Conservation (phyloP, 768 basidiomycete species). For the Auriculariales sp. region DNA sequence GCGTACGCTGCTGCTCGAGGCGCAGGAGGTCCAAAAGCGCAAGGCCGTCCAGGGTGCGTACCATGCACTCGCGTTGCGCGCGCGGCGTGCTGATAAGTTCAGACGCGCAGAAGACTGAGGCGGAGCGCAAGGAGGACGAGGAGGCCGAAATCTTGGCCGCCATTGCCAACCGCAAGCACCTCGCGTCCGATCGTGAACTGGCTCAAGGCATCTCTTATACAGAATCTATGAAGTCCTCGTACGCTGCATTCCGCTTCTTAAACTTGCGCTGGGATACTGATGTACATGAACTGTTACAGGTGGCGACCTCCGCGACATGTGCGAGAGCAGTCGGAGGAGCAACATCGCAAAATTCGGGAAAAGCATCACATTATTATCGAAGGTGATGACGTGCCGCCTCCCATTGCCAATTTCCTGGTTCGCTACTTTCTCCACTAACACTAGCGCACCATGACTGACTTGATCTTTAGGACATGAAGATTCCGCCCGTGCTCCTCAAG, state of each 20-base stretch:
- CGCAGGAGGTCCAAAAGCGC: conserved; percentile 82
- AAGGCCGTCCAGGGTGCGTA: conserved; percentile 66
- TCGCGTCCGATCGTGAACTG: conserved; percentile 85
- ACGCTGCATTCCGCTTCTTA: too few species aligned
- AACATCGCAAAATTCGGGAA: conserved; percentile 64
- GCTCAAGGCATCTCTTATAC: conserved; percentile 88
- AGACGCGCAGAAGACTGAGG: conserved; percentile 81
- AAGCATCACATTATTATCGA: conserved; percentile 93
- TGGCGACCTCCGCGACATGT: conserved; percentile 85
- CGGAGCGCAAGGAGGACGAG: conserved; percentile 73
- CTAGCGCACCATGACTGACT: neutral
- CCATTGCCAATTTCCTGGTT: conserved; percentile 79
- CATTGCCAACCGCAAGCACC: conserved; percentile 77
- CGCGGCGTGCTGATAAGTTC: neutral
- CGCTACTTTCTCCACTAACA: conserved; percentile 2
- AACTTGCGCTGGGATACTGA: neutral
- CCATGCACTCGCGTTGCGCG: neutral
- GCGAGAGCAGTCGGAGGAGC: conserved; percentile 48
- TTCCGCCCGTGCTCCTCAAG: conserved; percentile 74
- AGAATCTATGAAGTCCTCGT: conserved; percentile 75
- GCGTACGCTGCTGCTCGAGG: conserved; percentile 78
- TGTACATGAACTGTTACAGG: conserved; percentile 22
- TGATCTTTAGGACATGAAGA: conserved; percentile 79
- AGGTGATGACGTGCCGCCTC: conserved; percentile 85
- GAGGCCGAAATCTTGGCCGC: conserved; percentile 88